These are phyloP conservation scores for Podosphaera fusca DNA, from an alignment of 2,329 filamentous ascomycete species.

Conservation along the genomic window DNA sequence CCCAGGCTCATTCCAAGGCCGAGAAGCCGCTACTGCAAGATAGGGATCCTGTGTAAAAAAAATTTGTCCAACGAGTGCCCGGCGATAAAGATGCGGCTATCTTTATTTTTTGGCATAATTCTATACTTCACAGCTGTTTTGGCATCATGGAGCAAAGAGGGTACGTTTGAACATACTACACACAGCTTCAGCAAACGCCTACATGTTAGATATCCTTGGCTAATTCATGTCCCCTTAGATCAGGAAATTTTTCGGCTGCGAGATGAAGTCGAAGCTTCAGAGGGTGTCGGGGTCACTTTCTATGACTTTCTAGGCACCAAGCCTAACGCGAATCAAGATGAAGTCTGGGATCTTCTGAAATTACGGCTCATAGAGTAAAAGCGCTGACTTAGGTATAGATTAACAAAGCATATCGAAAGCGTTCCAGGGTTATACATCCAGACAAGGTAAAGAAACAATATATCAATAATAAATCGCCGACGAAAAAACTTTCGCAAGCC, in stretches of 20 bases:
- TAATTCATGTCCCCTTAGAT: constrained; percentile 30
- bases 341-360: constrained; percentile 18
- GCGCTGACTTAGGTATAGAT: constrained; percentile 22
- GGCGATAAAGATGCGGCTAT: constrained; percentile 15
- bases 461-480: constrained; percentile 36
- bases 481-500: constrained; percentile 41
- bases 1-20: no score
- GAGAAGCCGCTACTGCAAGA: no score
- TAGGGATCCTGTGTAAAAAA: no score
- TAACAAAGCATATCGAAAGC: constrained; percentile 83
- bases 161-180: constrained; percentile 6
- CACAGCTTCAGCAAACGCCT: background rate
- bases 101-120: constrained; percentile 12
- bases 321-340: constrained; percentile 52
- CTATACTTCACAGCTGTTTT: constrained; percentile 12
- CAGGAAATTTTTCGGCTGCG: constrained; percentile 93
- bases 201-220: background rate
- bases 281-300: constrained; percentile 65
- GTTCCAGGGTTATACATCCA: constrained; percentile 61
- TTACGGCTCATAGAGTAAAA: no score
- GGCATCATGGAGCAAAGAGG: constrained; percentile 19
- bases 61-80: background rate
- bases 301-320: constrained; percentile 78
- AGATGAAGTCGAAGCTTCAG: constrained; percentile 57
- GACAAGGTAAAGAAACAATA: constrained; percentile 86